Conservation (phyloP, 176 grass and related monocot species). For the Triticum urartu region DNA sequence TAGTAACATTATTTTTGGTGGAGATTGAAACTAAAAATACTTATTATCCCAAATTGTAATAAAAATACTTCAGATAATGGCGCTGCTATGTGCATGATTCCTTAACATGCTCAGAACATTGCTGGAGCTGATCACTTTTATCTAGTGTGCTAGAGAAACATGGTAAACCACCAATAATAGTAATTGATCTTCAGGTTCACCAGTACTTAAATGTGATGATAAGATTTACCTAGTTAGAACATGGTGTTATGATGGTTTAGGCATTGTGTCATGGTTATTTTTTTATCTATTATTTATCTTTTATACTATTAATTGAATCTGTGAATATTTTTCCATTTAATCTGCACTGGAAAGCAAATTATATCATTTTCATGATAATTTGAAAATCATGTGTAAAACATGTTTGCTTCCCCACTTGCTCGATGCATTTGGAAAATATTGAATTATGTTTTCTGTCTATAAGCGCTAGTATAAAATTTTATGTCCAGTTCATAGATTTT, state of each 20-base stretch:
- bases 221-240: neutral
- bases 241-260: neutral
- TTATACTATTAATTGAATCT: neutral
- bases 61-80: neutral
- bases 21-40: too few relatives aligned
- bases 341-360: neutral
- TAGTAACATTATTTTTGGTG: neutral
- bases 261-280: neutral
- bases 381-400: neutral
- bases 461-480: neutral
- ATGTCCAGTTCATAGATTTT: neutral
- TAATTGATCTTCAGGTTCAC: neutral
- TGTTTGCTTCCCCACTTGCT: neutral
- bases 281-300: neutral
- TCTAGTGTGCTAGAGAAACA: neutral
- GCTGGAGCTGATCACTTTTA: neutral
- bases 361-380: neutral
- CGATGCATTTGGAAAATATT: neutral
- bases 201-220: neutral
- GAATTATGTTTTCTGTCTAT: neutral
- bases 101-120: neutral
- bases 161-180: neutral
- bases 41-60: too few relatives aligned
- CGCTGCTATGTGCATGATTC: neutral
- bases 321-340: neutral